phyloP scores from a whole-genome alignment of 2,329 filamentous ascomycete genomes.

The Alternaria consortialis region DNA sequence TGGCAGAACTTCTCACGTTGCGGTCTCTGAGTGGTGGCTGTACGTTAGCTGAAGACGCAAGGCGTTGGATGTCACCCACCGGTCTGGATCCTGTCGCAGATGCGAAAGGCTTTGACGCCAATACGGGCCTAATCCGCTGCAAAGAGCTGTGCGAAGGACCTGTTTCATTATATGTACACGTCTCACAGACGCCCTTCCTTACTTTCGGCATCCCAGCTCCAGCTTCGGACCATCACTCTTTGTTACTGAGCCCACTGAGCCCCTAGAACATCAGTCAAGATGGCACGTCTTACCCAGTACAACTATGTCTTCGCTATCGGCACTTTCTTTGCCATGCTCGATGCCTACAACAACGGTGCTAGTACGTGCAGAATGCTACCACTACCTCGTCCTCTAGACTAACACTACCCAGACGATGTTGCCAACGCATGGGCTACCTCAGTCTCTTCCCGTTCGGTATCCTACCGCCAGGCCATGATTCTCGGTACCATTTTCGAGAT shows the following conservation, averaged over 20 bases:
- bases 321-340: constrained; percentile 78
- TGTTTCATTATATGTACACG: constrained; percentile 34
- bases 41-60: constrained; percentile 11
- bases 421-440: constrained; percentile 85
- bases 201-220: constrained; percentile 23
- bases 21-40: constrained; percentile 22
- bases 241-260: constrained; percentile 21
- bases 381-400: not conserved
- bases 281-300: constrained; percentile 56
- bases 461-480: constrained; percentile 69
- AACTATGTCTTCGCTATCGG: constrained; percentile 78
- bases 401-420: constrained; percentile 71
- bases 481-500: constrained; percentile 59
- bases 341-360: constrained; percentile 81
- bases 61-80: constrained; percentile 15
- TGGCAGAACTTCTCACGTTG: constrained; percentile 13
- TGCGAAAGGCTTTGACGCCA: constrained; percentile 10
- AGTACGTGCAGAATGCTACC: constrained; percentile 61
- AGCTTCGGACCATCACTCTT: constrained; percentile 28
- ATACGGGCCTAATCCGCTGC: constrained; percentile 19
- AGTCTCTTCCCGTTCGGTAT: constrained; percentile 79
- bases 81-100: not conserved
- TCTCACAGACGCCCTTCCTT: constrained; percentile 20
- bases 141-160: constrained; percentile 17
- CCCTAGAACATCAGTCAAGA: constrained; percentile 22